Conservation (phyloP, 805 yeast genomes). For the Ogataea ganodermae region DNA sequence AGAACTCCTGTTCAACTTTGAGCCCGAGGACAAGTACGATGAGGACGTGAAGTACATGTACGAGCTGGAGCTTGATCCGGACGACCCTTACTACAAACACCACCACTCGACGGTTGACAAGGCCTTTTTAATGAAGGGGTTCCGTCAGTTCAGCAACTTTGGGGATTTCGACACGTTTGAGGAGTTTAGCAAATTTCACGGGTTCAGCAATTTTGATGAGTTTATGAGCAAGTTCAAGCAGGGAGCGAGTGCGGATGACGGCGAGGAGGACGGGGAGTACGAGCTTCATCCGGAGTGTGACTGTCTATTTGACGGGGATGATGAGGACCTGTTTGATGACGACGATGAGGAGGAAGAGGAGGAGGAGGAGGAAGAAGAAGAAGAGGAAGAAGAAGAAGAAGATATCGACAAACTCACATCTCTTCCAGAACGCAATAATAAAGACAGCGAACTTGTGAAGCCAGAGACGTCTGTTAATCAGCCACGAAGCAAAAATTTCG, state of each 20-base stretch:
- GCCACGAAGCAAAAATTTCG: background rate
- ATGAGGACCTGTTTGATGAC: constrained; percentile 13
- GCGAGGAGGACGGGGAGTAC: constrained; percentile 25
- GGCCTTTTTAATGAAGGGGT: constrained; percentile 12
- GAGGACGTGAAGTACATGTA: constrained; percentile 50
- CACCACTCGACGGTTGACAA: constrained; percentile 7
- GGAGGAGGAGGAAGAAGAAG: constrained; percentile 15
- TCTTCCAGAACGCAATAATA: too few species aligned
- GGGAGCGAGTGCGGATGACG: constrained; percentile 17
- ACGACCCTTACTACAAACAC: constrained; percentile 23
- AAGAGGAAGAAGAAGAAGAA: constrained; percentile 13
- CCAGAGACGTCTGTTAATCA: background rate
- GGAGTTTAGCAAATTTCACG: constrained; percentile 6
- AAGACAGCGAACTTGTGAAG: too few species aligned
- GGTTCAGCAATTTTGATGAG: background rate
- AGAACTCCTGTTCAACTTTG: constrained; percentile 59
- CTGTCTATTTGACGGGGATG: constrained; percentile 19
- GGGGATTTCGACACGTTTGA: constrained; percentile 27
- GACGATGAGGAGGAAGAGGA: constrained; percentile 14
- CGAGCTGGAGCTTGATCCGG: constrained; percentile 34
- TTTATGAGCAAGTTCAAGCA: constrained; percentile 19
- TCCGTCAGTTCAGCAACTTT: constrained; percentile 28
- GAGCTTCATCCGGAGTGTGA: constrained; percentile 41
- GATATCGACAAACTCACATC: too few species aligned
- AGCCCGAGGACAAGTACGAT: constrained; percentile 61